These are phyloP conservation scores for Gaertneriomyces semiglobifer DNA, from an alignment of 192 early-diverging fungal genomes.

Conservation along the genomic window DNA sequence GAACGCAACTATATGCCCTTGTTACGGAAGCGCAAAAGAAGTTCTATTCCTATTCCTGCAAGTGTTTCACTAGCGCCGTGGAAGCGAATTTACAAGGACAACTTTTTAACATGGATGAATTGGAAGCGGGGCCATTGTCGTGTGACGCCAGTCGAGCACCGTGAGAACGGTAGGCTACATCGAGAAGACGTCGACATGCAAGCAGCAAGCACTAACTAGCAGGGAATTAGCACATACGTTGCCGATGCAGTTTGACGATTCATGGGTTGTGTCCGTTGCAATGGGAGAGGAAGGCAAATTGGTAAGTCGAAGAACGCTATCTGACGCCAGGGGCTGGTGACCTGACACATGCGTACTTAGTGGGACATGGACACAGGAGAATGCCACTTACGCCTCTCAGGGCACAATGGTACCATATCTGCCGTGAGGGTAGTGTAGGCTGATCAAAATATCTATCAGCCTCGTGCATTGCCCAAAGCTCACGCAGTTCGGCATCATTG, in stretches of 20 bases:
- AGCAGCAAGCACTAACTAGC: neutral
- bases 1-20: constrained; percentile 17
- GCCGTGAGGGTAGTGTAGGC: constrained; percentile 37
- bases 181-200: neutral
- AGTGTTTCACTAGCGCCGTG: constrained; percentile 33
- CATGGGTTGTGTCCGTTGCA: constrained; percentile 39
- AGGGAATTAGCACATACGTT: neutral
- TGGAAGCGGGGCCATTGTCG: constrained; percentile 36
- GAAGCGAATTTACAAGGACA: constrained; percentile 46
- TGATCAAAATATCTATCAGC: neutral
- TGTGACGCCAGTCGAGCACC: constrained; percentile 8
- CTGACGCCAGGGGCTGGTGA: neutral
- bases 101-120: constrained; percentile 40
- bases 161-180: constrained; percentile 2
- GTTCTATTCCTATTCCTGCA: neutral
- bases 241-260: constrained; percentile 47
- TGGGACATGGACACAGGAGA: constrained; percentile 40
- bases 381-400: constrained; percentile 27
- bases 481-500: neutral
- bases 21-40: neutral
- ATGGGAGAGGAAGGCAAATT: constrained; percentile 33
- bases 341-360: neutral
- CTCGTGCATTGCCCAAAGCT: too few species aligned
- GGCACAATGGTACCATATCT: constrained; percentile 42
- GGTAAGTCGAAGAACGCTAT: constrained; percentile 9